A percentile compares a stretch with the other conserved stretches of the same genome.
These are phyloP conservation scores for Pseudogymnoascus sp. DNA, from an alignment of 2,329 filamentous ascomycete species.

Conservation along the genomic window DNA sequence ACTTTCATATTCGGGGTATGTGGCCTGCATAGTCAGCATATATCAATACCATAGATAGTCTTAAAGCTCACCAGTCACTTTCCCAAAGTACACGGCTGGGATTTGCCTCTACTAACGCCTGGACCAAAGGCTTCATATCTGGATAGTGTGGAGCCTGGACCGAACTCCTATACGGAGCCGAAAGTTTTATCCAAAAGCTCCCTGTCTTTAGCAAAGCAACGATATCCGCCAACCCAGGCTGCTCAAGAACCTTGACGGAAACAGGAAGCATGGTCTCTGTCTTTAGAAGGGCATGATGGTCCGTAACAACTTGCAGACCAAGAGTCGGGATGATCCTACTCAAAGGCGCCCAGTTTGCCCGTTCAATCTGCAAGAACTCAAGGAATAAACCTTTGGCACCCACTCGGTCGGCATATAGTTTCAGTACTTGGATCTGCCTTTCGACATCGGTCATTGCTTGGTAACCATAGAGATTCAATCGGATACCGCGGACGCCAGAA, in stretches of 20 bases:
- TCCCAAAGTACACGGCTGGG: constrained; percentile 29
- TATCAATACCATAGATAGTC: too few species aligned
- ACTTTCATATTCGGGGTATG: constrained; percentile 9
- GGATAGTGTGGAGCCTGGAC: constrained; percentile 24
- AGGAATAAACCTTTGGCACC: constrained; percentile 27
- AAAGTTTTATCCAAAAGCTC: constrained; percentile 30
- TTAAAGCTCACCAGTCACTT: constrained; percentile 34
- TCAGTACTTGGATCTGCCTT: constrained; percentile 27
- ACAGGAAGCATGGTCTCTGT: constrained; percentile 26
- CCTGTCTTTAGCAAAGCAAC: constrained; percentile 26
- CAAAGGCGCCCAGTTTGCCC: constrained; percentile 19
- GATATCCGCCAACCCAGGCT: constrained; percentile 26
- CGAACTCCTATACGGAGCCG: constrained; percentile 30
- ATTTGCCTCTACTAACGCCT: constrained; percentile 28
- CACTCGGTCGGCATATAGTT: constrained; percentile 23
- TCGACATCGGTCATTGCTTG: constrained; percentile 31
- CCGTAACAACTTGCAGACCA: constrained; percentile 27
- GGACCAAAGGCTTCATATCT: constrained; percentile 27
- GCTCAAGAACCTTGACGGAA: constrained; percentile 20
- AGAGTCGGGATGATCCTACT: constrained; percentile 16
- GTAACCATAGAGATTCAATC: constrained; percentile 31
- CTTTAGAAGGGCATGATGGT: constrained; percentile 32
- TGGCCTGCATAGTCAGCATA: background rate
- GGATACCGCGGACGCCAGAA: constrained; percentile 27
- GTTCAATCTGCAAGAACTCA: constrained; percentile 23